phyloP scores from a whole-genome alignment of 768 basidiomycete species.

The Asterophora parasitica region DNA sequence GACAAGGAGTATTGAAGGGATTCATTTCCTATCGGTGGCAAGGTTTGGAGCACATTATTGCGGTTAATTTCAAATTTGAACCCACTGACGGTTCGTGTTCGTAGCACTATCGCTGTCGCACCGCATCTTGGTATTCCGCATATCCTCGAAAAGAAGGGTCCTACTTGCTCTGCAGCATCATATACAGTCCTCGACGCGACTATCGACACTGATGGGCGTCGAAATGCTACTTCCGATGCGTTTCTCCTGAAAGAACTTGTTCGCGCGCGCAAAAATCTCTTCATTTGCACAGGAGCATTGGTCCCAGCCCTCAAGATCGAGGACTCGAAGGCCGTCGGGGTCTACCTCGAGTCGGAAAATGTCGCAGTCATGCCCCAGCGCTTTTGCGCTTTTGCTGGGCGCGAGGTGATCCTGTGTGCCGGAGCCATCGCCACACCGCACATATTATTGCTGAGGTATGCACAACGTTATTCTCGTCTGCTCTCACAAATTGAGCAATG shows the following conservation, averaged over 20 bases:
- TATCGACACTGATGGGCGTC: slow-evolving; percentile 14
- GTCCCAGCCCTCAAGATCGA: slow-evolving; percentile 16
- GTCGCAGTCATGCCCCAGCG: neutral
- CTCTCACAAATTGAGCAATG: neutral
- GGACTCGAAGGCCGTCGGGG: neutral
- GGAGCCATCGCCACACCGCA: slow-evolving; percentile 40
- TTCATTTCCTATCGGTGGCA: slow-evolving; percentile 6
- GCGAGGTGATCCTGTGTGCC: slow-evolving; percentile 28
- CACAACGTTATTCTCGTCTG: neutral
- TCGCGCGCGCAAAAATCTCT: slow-evolving; percentile 14
- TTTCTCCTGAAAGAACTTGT: slow-evolving; percentile 18
- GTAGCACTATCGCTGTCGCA: slow-evolving; percentile 12
- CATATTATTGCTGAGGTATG: slow-evolving; percentile 32
- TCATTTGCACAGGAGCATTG: slow-evolving; percentile 18
- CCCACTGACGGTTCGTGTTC: neutral
- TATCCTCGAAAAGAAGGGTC: slow-evolving; percentile 15
- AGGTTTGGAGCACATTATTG: neutral
- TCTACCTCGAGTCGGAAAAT: neutral
- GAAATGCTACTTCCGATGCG: slow-evolving; percentile 19
- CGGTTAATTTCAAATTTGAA: neutral
- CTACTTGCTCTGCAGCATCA: slow-evolving; percentile 14
- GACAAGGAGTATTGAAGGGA: slow-evolving; percentile 6
- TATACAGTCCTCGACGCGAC: slow-evolving; percentile 19
- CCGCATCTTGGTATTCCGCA: slow-evolving; percentile 18
- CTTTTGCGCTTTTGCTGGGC: slow-evolving; percentile 5